Evolutionary conservation across 768 basidiomycete genomes (phyloP).

Genomic region (Trametes coccinea): DNA sequence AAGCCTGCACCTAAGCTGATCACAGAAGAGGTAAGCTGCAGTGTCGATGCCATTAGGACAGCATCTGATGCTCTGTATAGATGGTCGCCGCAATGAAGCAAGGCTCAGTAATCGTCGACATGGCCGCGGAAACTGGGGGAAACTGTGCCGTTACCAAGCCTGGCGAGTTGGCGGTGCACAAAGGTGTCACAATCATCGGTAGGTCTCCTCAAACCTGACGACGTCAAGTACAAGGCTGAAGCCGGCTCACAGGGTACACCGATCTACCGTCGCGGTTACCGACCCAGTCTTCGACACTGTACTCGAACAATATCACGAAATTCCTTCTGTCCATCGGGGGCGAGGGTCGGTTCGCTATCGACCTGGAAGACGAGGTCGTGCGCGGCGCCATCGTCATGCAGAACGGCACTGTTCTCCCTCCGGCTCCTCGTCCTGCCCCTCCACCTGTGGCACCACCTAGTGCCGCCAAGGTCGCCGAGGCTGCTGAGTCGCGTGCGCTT

Average conservation of each 20-base stretch:
- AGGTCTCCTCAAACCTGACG: not conserved
- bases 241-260: conserved; percentile 60
- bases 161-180: conserved; percentile 65
- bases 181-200: conserved; percentile 87
- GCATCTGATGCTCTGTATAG: conserved; percentile 23
- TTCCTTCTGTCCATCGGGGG: conserved; percentile 78
- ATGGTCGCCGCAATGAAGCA: conserved; percentile 93
- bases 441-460: conserved; percentile 57
- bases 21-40: conserved; percentile 53
- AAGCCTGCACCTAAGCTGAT: conserved; percentile 86
- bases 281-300: conserved; percentile 85
- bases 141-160: conserved; percentile 84
- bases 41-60: not conserved
- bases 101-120: conserved; percentile 85
- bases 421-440: conserved; percentile 67
- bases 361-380: conserved; percentile 82
- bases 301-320: conserved; percentile 91
- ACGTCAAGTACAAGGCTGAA: not conserved
- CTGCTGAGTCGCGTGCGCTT: conserved; percentile 51
- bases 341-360: conserved; percentile 60
- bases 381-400: conserved; percentile 78
- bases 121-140: conserved; percentile 88
- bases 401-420: conserved; percentile 62
- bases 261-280: conserved; percentile 87
- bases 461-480: conserved; percentile 46